These are phyloP conservation scores for Klebsormidium nitens DNA, from an alignment of 139 green algal genomes.

Conservation along the genomic window DNA sequence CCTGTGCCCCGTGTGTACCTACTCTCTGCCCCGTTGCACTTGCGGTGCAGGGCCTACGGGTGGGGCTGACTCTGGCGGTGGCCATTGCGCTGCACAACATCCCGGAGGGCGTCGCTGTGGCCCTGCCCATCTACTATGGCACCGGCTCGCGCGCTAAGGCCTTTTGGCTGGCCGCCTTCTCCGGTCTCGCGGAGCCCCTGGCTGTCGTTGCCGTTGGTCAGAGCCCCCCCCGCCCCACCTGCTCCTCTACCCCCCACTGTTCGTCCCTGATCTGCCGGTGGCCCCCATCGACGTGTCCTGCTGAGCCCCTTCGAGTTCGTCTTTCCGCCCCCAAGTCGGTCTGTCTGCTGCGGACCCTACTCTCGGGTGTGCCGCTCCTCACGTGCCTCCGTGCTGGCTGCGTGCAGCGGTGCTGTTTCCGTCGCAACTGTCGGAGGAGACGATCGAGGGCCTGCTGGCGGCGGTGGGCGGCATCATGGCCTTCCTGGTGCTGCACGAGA, in stretches of 20 bases:
- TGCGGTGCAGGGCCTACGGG: conserved; percentile 13
- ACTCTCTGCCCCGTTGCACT: too few relatives aligned
- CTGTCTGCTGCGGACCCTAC: too few relatives aligned
- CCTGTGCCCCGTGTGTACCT: too few relatives aligned
- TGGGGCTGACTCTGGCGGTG: conserved; percentile 58
- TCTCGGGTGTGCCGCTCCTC: too few relatives aligned
- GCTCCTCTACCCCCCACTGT: too few relatives aligned
- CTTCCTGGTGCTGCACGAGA: conserved; percentile 68
- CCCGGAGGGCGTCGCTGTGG: conserved; percentile 74
- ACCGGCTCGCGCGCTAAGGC: conserved; percentile 62
- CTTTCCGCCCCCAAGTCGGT: too few relatives aligned
- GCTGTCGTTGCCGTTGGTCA: conserved; percentile 58
- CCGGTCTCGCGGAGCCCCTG: conserved; percentile 65
- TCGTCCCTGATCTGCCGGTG: too few relatives aligned
- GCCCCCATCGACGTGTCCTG: too few relatives aligned
- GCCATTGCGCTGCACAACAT: conserved; percentile 79
- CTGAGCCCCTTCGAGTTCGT: too few relatives aligned
- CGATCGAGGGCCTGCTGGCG: conserved; percentile 22
- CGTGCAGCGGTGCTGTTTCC: conserved; percentile 25
- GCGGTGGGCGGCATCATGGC: conserved; percentile 75
- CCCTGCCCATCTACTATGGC: conserved; percentile 87
- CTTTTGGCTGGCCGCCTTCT: conserved; percentile 63
- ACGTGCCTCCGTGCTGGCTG: too few relatives aligned
- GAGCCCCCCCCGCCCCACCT: too few relatives aligned
- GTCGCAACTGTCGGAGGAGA: not conserved